A percentile compares a stretch with the other conserved stretches of the same genome.
Conservation (phyloP, 139 green algal genomes). For the Limnomonas spitsbergensis region DNA sequence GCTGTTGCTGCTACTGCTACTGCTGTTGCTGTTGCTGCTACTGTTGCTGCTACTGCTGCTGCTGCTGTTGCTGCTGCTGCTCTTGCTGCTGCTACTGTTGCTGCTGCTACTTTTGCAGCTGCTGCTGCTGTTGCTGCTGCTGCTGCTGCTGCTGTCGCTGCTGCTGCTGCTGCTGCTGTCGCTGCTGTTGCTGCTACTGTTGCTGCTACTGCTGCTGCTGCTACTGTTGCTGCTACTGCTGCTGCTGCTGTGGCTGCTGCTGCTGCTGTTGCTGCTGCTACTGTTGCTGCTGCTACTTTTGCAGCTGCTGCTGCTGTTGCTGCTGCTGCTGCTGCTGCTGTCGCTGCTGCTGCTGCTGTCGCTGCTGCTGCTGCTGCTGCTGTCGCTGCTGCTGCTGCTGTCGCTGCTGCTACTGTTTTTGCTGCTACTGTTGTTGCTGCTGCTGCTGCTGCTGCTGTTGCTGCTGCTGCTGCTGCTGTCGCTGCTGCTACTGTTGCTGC, state of each 20-base stretch:
- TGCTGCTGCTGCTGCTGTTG: too few species aligned
- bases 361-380: background rate
- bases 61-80: background rate
- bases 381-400: background rate
- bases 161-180: too few species aligned
- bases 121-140: too few species aligned
- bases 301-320: background rate
- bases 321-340: background rate
- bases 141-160: too few species aligned
- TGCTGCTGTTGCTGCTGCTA: background rate
- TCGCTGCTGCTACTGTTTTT: too few species aligned
- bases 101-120: too few species aligned
- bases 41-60: background rate
- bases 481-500: background rate
- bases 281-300: too few species aligned
- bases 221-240: background rate
- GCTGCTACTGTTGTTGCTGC: too few species aligned
- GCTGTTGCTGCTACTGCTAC: background rate
- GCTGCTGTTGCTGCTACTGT: background rate
- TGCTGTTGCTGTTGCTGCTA: background rate
- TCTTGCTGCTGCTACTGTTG: too few species aligned
- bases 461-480: background rate
- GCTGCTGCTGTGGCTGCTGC: too few species aligned
- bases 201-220: background rate
- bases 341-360: background rate